A percentile compares a stretch with the other conserved stretches of the same genome.
phyloP scores from a whole-genome alignment of 2,329 filamentous ascomycete species.

The Talaromyces sp. region DNA sequence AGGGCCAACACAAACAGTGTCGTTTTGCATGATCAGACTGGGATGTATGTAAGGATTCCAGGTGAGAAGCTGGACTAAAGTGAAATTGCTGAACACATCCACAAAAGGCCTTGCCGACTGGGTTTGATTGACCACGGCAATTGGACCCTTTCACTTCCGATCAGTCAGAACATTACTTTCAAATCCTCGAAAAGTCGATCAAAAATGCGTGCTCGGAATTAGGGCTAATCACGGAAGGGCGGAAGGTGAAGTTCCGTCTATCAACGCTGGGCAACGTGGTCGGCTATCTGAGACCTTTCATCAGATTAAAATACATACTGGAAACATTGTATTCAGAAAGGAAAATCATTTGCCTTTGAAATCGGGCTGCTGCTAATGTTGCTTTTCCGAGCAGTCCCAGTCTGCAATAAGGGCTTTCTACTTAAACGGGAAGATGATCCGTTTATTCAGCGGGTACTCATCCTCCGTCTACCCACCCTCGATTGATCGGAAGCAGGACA shows the following conservation, averaged over 20 bases:
- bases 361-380: not conserved
- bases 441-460: not conserved
- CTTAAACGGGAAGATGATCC: not conserved
- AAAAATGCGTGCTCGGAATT: not conserved
- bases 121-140: too few species aligned
- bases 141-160: too few species aligned
- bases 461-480: not conserved
- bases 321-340: not conserved
- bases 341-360: not conserved
- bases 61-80: too few species aligned
- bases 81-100: too few species aligned
- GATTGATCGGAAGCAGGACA: too few species aligned
- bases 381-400: not conserved
- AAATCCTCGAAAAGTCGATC: not conserved
- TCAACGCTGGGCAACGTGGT: not conserved
- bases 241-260: not conserved
- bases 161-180: not conserved
- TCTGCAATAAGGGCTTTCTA: not conserved
- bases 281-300: not conserved
- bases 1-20: too few species aligned
- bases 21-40: too few species aligned
- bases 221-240: not conserved
- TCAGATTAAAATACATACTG: not conserved
- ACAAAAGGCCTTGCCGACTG: too few species aligned
- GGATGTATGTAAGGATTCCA: too few species aligned